Percentiles rank a stretch among this genome's conserved stretches.
Conservation (phyloP, 768 basidiomycete species). For the Amyloporia xantha region DNA sequence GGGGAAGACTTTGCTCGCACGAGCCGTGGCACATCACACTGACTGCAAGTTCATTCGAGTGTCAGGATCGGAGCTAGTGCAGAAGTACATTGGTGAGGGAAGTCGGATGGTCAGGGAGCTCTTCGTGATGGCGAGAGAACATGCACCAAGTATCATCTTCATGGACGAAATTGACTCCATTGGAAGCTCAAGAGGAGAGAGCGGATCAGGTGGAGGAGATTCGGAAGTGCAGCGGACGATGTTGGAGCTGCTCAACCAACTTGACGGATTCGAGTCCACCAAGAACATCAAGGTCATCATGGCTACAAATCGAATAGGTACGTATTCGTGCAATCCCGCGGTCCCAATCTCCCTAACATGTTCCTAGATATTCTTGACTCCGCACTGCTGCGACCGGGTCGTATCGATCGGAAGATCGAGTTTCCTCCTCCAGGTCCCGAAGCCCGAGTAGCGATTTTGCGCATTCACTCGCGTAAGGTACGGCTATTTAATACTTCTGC, state of each 20-base stretch:
- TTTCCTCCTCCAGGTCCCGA: conserved; percentile 98
- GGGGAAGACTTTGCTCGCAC: conserved; percentile 90
- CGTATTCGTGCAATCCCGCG: neutral
- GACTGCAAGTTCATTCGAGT: conserved; percentile 98
- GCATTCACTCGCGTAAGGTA: conserved; percentile 94
- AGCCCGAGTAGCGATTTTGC: conserved; percentile 92
- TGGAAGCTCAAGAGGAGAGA: conserved; percentile 84
- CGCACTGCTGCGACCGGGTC: conserved; percentile 87
- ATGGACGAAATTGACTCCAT: conserved; percentile 99
- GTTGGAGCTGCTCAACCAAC: conserved; percentile 59
- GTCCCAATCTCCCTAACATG: neutral
- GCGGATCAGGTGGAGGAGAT: conserved; percentile 56
- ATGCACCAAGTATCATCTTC: conserved; percentile 97
- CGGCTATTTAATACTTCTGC: conserved; percentile 2
- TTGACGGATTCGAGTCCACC: conserved; percentile 63
- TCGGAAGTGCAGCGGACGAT: conserved; percentile 64
- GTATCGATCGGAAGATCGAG: conserved; percentile 96
- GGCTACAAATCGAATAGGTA: conserved; percentile 96
- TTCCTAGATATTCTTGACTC: conserved; percentile 84
- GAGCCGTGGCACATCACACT: conserved; percentile 95
- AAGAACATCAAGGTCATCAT: conserved; percentile 89
- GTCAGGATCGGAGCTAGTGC: conserved; percentile 88
- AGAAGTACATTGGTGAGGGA: conserved; percentile 98
- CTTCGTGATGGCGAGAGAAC: conserved; percentile 97
- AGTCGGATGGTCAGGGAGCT: conserved; percentile 94